A percentile compares a stretch with the other conserved stretches of the same genome.
Evolutionary conservation across 306 rosid species (phyloP).

Genomic region (Vigna unguiculata): DNA sequence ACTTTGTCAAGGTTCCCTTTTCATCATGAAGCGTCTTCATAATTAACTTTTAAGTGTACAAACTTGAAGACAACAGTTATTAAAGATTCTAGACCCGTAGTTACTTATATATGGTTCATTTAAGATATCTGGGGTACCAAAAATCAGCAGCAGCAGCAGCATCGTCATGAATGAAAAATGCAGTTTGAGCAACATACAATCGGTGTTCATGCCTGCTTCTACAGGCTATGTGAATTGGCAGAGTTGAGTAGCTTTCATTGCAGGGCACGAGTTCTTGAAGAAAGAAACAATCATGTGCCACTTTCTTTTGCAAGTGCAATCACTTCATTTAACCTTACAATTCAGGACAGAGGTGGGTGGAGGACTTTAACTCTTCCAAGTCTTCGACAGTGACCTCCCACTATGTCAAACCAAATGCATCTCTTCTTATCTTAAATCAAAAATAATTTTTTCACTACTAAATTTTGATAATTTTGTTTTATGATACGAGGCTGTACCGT

Average conservation of each 20-base stretch:
- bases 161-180: slow-evolving; percentile 23
- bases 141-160: neutral
- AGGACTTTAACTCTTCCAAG: slow-evolving; percentile 52
- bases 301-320: slow-evolving; percentile 31
- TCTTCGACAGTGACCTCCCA: slow-evolving; percentile 45
- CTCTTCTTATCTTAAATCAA: no score
- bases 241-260: slow-evolving; percentile 4
- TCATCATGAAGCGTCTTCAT: no score
- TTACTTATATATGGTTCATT: neutral
- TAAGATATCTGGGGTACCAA: slow-evolving; percentile 8
- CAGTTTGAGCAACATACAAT: slow-evolving; percentile 31
- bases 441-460: no score
- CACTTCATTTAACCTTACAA: slow-evolving; percentile 34
- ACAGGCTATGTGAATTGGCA: slow-evolving; percentile 18
- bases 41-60: no score
- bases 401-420: slow-evolving; percentile 45
- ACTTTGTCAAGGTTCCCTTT: no score
- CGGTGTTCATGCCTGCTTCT: slow-evolving; percentile 33
- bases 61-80: no score
- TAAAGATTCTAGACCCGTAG: neutral
- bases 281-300: slow-evolving; percentile 9
- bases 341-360: slow-evolving; percentile 52
- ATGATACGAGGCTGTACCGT: no score
- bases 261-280: neutral
- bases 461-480: no score